Percentiles rank a stretch among this genome's conserved stretches.
Evolutionary conservation across 176 grass and related monocot genomes (phyloP).

Genomic region (Oryza coarctata): DNA sequence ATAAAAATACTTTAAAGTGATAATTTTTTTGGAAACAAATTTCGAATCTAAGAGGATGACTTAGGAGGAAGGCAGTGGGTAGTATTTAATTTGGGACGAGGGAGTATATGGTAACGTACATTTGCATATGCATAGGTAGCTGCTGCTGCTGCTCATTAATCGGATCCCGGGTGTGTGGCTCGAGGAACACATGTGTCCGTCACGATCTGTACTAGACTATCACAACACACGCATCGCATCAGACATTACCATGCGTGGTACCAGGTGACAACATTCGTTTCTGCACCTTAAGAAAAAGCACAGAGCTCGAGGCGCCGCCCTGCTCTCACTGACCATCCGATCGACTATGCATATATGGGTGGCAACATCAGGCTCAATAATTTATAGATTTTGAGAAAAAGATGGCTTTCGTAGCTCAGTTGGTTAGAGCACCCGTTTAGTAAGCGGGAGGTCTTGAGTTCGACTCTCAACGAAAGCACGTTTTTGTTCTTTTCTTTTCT

Average conservation of each 20-base stretch:
- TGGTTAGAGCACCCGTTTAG: conserved; percentile 97
- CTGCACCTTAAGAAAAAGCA: neutral
- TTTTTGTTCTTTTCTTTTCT: neutral
- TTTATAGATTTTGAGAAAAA: too few relatives aligned
- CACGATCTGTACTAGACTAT: neutral
- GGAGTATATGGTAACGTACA: too few relatives aligned
- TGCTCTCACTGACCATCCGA: neutral
- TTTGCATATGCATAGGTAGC: too few relatives aligned
- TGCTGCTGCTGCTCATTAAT: neutral
- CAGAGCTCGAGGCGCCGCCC: neutral
- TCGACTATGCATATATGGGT: too few relatives aligned
- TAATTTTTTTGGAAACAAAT: too few relatives aligned
- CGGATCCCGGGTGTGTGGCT: conserved; percentile 1
- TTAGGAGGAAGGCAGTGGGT: too few relatives aligned
- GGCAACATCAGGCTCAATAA: too few relatives aligned
- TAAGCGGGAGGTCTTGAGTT: conserved; percentile 98
- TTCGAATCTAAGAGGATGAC: too few relatives aligned
- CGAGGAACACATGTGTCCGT: neutral
- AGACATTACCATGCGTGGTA: too few relatives aligned
- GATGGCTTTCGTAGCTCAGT: conserved; percentile 73
- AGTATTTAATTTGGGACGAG: too few relatives aligned
- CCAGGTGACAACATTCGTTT: neutral
- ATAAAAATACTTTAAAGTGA: too few relatives aligned
- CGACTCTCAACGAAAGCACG: conserved; percentile 73
- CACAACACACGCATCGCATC: neutral